Conservation (phyloP, 2,329 filamentous ascomycete genomes). For the Fusarium odoratissimum region DNA sequence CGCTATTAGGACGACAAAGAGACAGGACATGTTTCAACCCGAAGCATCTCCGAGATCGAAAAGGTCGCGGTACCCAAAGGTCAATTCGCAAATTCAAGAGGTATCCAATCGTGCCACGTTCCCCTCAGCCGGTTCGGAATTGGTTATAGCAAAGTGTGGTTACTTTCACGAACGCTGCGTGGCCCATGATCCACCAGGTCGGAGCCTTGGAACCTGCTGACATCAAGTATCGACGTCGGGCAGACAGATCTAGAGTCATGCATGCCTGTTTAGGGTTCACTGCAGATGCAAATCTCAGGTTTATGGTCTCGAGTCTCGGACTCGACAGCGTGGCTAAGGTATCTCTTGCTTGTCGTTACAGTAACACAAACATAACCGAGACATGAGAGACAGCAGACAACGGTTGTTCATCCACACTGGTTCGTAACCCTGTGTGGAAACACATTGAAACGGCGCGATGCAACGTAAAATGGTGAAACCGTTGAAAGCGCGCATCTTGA, state of each 20-base stretch:
- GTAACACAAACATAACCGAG: slow-evolving; percentile 11
- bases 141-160: slow-evolving; percentile 6
- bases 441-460: slow-evolving; percentile 8
- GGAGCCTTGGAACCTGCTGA: background rate
- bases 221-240: slow-evolving; percentile 5
- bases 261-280: slow-evolving; percentile 26
- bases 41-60: background rate
- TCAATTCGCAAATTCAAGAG: background rate
- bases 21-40: background rate
- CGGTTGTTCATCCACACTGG: background rate
- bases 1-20: background rate
- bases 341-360: slow-evolving; percentile 1
- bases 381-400: slow-evolving; percentile 13
- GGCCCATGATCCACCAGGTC: background rate
- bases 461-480: background rate
- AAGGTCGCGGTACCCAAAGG: background rate
- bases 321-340: slow-evolving; percentile 25
- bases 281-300: slow-evolving; percentile 28
- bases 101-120: slow-evolving; percentile 1
- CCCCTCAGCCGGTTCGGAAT: slow-evolving; percentile 1
- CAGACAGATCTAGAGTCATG: slow-evolving; percentile 8
- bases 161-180: slow-evolving; percentile 9
- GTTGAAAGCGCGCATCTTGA: background rate
- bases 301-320: slow-evolving; percentile 21
- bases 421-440: background rate